Conservation (phyloP, 768 basidiomycete species). For the Paxillus rubicundulus region DNA sequence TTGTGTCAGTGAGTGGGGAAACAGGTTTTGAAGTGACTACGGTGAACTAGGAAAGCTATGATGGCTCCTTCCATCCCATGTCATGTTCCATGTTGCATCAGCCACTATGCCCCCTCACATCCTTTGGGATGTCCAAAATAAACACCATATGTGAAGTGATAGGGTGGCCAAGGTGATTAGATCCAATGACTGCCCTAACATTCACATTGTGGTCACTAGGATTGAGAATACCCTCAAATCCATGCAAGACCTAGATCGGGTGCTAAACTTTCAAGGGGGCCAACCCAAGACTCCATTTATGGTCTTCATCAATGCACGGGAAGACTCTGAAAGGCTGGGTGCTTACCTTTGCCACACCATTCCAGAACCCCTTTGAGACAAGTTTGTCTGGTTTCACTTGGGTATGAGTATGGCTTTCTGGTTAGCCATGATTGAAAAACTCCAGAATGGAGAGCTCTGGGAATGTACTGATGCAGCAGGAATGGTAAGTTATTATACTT, state of each 20-base stretch:
- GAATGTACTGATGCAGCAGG: conserved; percentile 36
- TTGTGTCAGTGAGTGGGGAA: conserved; percentile 19
- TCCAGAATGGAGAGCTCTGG: conserved; percentile 17
- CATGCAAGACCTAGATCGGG: background rate
- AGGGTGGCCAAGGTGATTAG: conserved; percentile 13
- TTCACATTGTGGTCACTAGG: conserved; percentile 23
- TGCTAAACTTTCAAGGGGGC: too few species aligned
- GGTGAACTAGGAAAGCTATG: conserved; percentile 10
- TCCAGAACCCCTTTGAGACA: background rate
- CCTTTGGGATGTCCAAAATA: conserved; percentile 8
- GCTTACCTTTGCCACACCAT: background rate
- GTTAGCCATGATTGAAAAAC: conserved; percentile 1
- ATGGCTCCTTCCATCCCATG: conserved; percentile 9
- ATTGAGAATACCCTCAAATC: conserved; percentile 15
- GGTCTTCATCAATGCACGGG: background rate
- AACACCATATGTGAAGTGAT: conserved; percentile 12
- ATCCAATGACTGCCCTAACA: too few species aligned
- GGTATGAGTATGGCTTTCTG: conserved; percentile 14
- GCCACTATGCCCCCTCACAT: too few species aligned
- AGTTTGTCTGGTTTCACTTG: conserved; percentile 28
- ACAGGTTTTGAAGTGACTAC: conserved; percentile 14
- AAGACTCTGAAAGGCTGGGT: background rate
- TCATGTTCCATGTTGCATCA: conserved; percentile 15
- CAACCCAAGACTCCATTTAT: background rate
- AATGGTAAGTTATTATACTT: conserved; percentile 27